Conservation (phyloP, 2,329 filamentous ascomycete species). For the Onygenales sp. region DNA sequence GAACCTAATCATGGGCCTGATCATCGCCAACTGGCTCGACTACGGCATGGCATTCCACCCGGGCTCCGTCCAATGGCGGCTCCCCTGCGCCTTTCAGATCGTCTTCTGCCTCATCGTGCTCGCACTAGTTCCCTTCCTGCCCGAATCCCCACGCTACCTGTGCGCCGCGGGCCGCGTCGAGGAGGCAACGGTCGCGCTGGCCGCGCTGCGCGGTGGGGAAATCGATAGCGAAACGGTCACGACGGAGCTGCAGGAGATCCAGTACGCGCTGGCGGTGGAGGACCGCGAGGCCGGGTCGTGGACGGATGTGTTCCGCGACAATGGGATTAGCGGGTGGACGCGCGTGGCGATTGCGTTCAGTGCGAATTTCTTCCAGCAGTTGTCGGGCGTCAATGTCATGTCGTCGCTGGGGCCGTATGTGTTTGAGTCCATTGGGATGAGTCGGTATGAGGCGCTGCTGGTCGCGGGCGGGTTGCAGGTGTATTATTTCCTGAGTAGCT, state of each 20-base stretch:
- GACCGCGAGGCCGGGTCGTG: constrained; percentile 12
- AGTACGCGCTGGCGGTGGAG: constrained; percentile 10
- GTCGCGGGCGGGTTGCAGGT: constrained; percentile 28
- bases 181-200: constrained; percentile 11
- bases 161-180: constrained; percentile 13
- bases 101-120: constrained; percentile 13
- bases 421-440: constrained; percentile 35
- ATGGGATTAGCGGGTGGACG: constrained; percentile 12
- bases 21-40: constrained; percentile 22
- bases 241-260: constrained; percentile 12
- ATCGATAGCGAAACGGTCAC: constrained; percentile 14
- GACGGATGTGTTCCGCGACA: constrained; percentile 15
- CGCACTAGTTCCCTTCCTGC: constrained; percentile 14
- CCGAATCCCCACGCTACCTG: constrained; percentile 19
- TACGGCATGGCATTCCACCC: constrained; percentile 17
- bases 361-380: constrained; percentile 15
- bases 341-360: constrained; percentile 11
- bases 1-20: constrained; percentile 15
- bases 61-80: constrained; percentile 16
- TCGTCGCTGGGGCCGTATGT: constrained; percentile 23
- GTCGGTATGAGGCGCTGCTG: constrained; percentile 21
- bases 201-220: constrained; percentile 7
- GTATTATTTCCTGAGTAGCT: constrained; percentile 25
- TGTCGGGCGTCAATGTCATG: constrained; percentile 15
- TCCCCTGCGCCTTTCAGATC: constrained; percentile 18